These are phyloP conservation scores for Cordyceps fumosorosea DNA, from an alignment of 2,329 filamentous ascomycete species.

Conservation along the genomic window DNA sequence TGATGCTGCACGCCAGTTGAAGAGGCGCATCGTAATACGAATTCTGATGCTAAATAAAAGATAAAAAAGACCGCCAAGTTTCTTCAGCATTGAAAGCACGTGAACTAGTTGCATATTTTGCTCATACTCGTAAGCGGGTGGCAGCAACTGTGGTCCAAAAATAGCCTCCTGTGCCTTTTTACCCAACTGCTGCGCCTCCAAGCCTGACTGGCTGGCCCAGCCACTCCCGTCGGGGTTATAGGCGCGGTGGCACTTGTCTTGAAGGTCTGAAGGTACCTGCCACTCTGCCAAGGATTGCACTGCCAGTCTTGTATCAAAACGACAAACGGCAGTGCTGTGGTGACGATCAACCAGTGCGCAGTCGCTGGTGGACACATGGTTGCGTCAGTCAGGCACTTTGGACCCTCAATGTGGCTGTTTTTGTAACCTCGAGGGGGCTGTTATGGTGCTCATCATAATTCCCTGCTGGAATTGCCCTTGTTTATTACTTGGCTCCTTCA, in stretches of 20 bases:
- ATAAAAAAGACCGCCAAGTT: too few species aligned
- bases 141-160: neutral
- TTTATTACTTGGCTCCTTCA: slow-evolving; percentile 5
- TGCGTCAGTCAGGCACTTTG: slow-evolving; percentile 8
- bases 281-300: neutral
- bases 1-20: neutral
- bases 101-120: neutral
- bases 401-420: neutral
- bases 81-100: neutral
- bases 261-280: neutral
- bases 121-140: neutral
- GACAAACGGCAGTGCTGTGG: neutral
- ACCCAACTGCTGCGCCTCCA: neutral
- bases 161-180: neutral
- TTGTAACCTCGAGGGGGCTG: neutral
- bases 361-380: neutral
- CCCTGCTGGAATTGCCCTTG: neutral
- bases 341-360: slow-evolving; percentile 1
- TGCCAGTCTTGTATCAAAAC: neutral
- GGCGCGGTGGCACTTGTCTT: neutral
- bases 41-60: too few species aligned
- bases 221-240: neutral
- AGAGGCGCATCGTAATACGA: too few species aligned
- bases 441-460: neutral
- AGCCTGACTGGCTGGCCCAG: neutral